phyloP scores from a whole-genome alignment of 225 moss, liverwort and hornwort genomes.

The Physcomitrellopsis africana region DNA sequence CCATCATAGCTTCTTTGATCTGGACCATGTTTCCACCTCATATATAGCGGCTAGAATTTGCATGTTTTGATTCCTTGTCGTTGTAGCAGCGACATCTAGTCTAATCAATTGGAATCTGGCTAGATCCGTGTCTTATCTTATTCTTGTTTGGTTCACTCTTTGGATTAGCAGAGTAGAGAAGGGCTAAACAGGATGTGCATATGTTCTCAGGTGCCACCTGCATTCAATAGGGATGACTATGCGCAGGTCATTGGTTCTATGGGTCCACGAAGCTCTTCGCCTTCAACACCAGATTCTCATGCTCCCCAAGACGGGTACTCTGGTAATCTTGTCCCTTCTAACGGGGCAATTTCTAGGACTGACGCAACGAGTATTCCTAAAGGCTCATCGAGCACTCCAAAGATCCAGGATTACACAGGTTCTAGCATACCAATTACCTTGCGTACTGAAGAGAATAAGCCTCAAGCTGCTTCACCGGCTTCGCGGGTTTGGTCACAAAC shows the following conservation, averaged over 20 bases:
- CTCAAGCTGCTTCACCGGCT: slow-evolving; percentile 35
- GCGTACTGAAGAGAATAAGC: slow-evolving; percentile 48
- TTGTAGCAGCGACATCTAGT: no score
- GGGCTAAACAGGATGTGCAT: slow-evolving; percentile 14
- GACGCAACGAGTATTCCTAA: not conserved
- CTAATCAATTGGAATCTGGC: not conserved
- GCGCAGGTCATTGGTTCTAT: slow-evolving; percentile 16
- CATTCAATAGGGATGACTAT: slow-evolving; percentile 31
- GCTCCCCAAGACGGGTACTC: slow-evolving; percentile 24
- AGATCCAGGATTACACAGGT: slow-evolving; percentile 25
- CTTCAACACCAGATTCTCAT: slow-evolving; percentile 19
- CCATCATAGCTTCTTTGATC: no score
- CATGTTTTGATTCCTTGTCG: no score
- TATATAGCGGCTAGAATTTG: no score
- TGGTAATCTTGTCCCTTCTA: slow-evolving; percentile 29
- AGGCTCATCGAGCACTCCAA: slow-evolving; percentile 19
- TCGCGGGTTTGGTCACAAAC: slow-evolving; percentile 21
- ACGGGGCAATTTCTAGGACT: slow-evolving; percentile 28
- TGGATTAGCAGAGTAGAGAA: not conserved
- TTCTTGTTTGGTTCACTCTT: not conserved
- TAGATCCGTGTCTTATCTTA: not conserved
- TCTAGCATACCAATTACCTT: slow-evolving; percentile 39
- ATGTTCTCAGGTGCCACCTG: slow-evolving; percentile 44
- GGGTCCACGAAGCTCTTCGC: slow-evolving; percentile 32
- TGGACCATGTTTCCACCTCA: no score